Evolutionary conservation across 768 basidiomycete species (phyloP).

Genomic region (Rhodotorula diobovata): DNA sequence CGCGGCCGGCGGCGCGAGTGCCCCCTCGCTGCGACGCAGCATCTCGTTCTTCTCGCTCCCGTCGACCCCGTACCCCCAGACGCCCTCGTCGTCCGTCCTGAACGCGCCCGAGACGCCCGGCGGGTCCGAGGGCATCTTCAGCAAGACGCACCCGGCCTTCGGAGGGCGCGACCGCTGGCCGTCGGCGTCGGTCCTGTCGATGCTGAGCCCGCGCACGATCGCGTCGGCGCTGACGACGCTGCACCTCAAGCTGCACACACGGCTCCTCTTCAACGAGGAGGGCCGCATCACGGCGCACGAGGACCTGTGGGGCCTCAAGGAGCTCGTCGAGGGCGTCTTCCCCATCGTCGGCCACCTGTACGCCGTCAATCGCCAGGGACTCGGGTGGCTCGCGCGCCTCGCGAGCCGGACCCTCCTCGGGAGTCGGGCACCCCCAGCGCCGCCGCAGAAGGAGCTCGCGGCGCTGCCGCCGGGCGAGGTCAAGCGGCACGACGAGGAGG

Average conservation of each 20-base stretch:
- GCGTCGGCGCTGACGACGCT: constrained; percentile 59
- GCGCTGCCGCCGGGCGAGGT: background rate
- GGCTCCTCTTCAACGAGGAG: constrained; percentile 73
- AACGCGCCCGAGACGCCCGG: background rate
- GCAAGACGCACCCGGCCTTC: constrained; percentile 24
- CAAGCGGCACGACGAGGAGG: background rate
- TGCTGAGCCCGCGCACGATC: constrained; percentile 22
- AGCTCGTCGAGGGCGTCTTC: constrained; percentile 53
- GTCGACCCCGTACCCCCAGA: constrained; percentile 27
- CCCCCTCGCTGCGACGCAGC: background rate
- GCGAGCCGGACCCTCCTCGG: constrained; percentile 10
- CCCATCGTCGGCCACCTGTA: constrained; percentile 27
- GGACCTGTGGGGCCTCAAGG: constrained; percentile 75
- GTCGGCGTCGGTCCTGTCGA: constrained; percentile 3
- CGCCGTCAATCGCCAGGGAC: constrained; percentile 28
- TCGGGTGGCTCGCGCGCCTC: constrained; percentile 13
- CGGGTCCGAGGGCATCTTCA: constrained; percentile 6
- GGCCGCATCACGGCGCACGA: constrained; percentile 66
- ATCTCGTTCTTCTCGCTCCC: constrained; percentile 36
- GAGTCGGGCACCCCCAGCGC: too few species aligned
- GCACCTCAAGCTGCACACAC: constrained; percentile 69
- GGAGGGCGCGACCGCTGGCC: constrained; percentile 29
- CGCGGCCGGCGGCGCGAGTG: constrained; percentile 51
- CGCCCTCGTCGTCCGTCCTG: constrained; percentile 2
- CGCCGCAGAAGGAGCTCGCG: background rate